Evolutionary conservation across 2,329 filamentous ascomycete species (phyloP).

Genomic region (Aspergillus sp.): DNA sequence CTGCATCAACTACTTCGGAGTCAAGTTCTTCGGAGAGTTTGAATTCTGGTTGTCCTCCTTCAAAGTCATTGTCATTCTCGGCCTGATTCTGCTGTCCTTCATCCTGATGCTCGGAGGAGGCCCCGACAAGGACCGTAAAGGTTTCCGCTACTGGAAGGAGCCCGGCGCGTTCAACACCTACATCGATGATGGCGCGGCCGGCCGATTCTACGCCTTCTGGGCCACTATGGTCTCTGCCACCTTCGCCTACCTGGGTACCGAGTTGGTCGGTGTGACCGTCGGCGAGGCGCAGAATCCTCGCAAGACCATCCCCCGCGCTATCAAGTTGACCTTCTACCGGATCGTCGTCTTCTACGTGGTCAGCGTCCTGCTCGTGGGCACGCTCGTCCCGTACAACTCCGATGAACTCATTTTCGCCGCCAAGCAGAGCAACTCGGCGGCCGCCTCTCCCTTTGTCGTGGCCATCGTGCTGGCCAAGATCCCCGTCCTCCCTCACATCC

Average conservation of each 20-base stretch:
- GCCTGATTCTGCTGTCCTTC: conserved; percentile 64
- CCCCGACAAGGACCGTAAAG: conserved; percentile 60
- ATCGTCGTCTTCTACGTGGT: conserved; percentile 79
- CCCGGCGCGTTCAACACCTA: conserved; percentile 60
- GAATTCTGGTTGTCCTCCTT: conserved; percentile 61
- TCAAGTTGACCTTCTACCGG: conserved; percentile 78
- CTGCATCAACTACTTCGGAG: conserved; percentile 68
- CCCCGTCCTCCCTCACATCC: conserved; percentile 61
- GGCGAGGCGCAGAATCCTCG: conserved; percentile 78
- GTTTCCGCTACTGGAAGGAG: conserved; percentile 66
- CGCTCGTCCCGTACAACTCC: conserved; percentile 73
- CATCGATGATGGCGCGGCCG: conserved; percentile 45
- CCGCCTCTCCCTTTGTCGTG: conserved; percentile 72
- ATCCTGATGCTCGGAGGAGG: conserved; percentile 66
- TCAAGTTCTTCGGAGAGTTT: conserved; percentile 69
- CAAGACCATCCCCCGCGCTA: conserved; percentile 72
- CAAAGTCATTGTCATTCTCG: conserved; percentile 67
- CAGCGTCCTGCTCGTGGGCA: conserved; percentile 71
- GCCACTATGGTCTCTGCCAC: conserved; percentile 72
- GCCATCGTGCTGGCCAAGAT: conserved; percentile 67
- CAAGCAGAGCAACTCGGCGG: conserved; percentile 51
- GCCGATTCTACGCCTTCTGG: conserved; percentile 65
- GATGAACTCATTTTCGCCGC: conserved; percentile 54
- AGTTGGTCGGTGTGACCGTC: conserved; percentile 75
- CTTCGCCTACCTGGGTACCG: conserved; percentile 76